Conservation (phyloP, 2,329 filamentous ascomycete genomes). For the Alternaria gaisen region DNA sequence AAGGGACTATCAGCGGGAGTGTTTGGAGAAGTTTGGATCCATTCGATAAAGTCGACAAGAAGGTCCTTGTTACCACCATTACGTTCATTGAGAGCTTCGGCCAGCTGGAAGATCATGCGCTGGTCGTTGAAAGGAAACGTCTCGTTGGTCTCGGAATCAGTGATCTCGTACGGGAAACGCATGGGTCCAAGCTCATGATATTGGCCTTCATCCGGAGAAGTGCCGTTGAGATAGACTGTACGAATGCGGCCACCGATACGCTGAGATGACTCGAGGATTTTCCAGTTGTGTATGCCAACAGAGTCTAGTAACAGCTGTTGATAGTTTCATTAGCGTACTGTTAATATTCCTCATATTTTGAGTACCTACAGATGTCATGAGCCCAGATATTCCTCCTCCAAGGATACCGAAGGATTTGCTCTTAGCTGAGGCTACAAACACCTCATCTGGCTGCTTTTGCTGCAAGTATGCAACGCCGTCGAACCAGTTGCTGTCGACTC, state of each 20-base stretch:
- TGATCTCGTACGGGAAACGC: slow-evolving; percentile 64
- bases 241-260: slow-evolving; percentile 70
- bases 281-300: slow-evolving; percentile 65
- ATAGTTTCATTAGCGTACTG: neutral
- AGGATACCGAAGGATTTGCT: slow-evolving; percentile 66
- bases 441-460: slow-evolving; percentile 59
- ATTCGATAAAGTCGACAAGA: slow-evolving; percentile 66
- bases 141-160: slow-evolving; percentile 58
- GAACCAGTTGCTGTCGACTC: slow-evolving; percentile 67
- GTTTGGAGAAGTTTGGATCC: slow-evolving; percentile 65
- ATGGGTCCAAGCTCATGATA: slow-evolving; percentile 72
- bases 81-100: slow-evolving; percentile 65
- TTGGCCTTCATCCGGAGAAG: slow-evolving; percentile 65
- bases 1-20: slow-evolving; percentile 50
- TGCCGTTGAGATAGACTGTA: slow-evolving; percentile 67
- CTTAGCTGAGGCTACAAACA: slow-evolving; percentile 63
- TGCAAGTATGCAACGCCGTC: slow-evolving; percentile 67
- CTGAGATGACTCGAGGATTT: slow-evolving; percentile 67
- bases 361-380: slow-evolving; percentile 58
- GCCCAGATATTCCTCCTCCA: slow-evolving; percentile 69
- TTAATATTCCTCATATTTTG: too few relatives aligned
- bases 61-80: slow-evolving; percentile 58
- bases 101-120: slow-evolving; percentile 68
- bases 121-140: slow-evolving; percentile 67
- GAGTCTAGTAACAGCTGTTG: slow-evolving; percentile 44